Conservation (phyloP, 2,329 filamentous ascomycete species). For the Aspergillus aculeatus region DNA sequence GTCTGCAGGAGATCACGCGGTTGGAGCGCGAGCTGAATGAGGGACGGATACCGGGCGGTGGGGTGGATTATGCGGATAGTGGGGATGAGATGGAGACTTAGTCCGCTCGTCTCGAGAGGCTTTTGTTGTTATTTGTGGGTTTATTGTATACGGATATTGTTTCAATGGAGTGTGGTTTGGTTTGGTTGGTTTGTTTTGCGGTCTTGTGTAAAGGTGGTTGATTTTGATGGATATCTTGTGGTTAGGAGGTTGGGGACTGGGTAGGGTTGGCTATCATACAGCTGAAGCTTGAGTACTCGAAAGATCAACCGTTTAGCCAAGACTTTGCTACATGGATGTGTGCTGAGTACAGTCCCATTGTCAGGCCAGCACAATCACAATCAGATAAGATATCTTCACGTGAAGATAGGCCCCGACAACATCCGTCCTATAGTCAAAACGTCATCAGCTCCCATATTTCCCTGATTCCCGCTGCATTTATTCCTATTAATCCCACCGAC, state of each 20-base stretch:
- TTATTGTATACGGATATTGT: background rate
- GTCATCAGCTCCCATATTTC: no score
- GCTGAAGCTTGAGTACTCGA: no score
- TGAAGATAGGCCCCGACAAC: no score
- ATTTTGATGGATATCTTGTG: background rate
- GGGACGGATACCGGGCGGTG: slow-evolving; percentile 74
- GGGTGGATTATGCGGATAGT: slow-evolving; percentile 35
- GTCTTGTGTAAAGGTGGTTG: background rate
- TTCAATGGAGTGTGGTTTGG: background rate
- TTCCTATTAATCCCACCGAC: background rate
- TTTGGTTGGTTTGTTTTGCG: background rate
- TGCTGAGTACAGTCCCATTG: no score
- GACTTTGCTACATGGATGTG: no score
- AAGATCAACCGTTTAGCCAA: no score
- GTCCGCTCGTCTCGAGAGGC: slow-evolving; percentile 21
- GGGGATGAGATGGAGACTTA: slow-evolving; percentile 38
- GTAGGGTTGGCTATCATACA: no score
- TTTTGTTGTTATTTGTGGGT: background rate
- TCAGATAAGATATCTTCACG: no score
- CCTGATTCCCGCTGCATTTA: no score
- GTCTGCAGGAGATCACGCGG: slow-evolving; percentile 81
- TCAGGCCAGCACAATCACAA: no score
- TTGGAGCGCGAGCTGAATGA: slow-evolving; percentile 92
- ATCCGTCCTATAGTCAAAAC: no score
- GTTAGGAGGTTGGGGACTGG: no score